Percentiles rank a stretch among this genome's conserved stretches.
Conservation (phyloP, 2,329 filamentous ascomycete genomes). For the Neopestalotiopsis sp. region DNA sequence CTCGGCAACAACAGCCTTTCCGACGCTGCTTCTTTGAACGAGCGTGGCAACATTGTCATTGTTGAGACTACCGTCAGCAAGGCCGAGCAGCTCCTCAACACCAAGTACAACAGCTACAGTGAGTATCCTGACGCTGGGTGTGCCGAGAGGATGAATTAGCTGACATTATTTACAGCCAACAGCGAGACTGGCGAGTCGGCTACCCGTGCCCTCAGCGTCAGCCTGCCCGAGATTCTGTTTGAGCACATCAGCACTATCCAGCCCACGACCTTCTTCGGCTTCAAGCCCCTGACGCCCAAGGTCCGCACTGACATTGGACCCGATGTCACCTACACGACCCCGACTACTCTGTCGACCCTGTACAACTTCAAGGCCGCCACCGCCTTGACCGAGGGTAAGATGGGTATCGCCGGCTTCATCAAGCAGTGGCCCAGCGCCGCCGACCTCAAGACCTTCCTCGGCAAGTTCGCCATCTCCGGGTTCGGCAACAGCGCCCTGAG, state of each 20-base stretch:
- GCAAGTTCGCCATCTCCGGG: slow-evolving; percentile 8
- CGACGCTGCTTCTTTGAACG: neutral
- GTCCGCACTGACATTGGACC: neutral
- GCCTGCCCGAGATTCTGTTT: slow-evolving; percentile 3
- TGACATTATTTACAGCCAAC: neutral
- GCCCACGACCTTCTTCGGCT: slow-evolving; percentile 17
- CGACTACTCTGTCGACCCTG: neutral
- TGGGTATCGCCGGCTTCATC: slow-evolving; percentile 17
- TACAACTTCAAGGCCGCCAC: slow-evolving; percentile 13
- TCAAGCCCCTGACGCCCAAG: slow-evolving; percentile 1
- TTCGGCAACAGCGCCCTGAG: slow-evolving; percentile 10
- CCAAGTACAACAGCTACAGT: slow-evolving; percentile 18
- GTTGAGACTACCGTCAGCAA: slow-evolving; percentile 14
- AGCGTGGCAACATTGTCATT: slow-evolving; percentile 11
- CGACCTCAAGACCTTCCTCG: slow-evolving; percentile 13
- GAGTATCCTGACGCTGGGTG: neutral
- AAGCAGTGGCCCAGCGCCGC: slow-evolving; percentile 5
- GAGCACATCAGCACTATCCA: slow-evolving; percentile 14
- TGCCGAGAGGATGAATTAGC: too few relatives aligned
- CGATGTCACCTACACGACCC: slow-evolving; percentile 9
- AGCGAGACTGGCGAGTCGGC: slow-evolving; percentile 9
- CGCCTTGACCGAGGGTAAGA: slow-evolving; percentile 9
- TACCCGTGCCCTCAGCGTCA: slow-evolving; percentile 8
- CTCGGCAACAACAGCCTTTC: slow-evolving; percentile 15
- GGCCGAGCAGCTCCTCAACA: slow-evolving; percentile 16